Base-by-base conservation (phyloP, 2,329 filamentous ascomycete species). In the Ophiocordyceps polyrhachis-furcata region DNA sequence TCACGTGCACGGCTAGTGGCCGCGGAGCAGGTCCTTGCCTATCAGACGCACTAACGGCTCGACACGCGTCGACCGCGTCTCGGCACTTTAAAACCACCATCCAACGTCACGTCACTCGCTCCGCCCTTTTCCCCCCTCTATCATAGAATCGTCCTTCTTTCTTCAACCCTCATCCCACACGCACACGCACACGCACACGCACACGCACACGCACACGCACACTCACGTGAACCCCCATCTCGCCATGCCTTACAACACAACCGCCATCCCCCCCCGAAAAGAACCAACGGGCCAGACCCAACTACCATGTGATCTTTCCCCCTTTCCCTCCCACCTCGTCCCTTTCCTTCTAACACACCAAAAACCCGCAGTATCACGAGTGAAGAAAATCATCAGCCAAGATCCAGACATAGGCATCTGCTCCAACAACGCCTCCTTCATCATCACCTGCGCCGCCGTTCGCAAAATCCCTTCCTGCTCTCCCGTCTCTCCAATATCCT, bases 371-470 rank as follows among this genome's bases (percentile, higher is more conserved):
- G 91, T 96, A 46, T 84, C 91, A 17, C 78, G 91, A 55, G 85
- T 98, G 47, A 95, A 95, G 66, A 94, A 93, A 66, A 94, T 98
- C 58, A 85, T 98, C 48, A 74, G 78, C 43, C 74, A 86, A 47
- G 91, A 98, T 62, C 78, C 84, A 40, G 89, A 95, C 49, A 83
- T 94, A 49, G 71, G 69, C 49, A 76, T 83, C 58, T 93, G 86
- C 62, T 93, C 88, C 42, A 93, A 88, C 62, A 93, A 93, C 57
- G 89, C 89, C 45, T 83, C 88, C 19, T 96, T 96, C 60, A 79
- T 89, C 46, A 93, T 96, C 55, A 88, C 89, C 1, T 73, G 94
- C 48, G 91, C 91, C 20, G 88, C 91, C 4, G 83, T 84, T 62
- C 38, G 20, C 37, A n/a, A 17, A 6, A n/a, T n/a, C 19, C 41